A percentile compares a stretch with the other conserved stretches of the same genome.
phyloP scores from a whole-genome alignment of 495 filamentous ascomycete species.

The Hyphodiscus hymeniophilus region DNA sequence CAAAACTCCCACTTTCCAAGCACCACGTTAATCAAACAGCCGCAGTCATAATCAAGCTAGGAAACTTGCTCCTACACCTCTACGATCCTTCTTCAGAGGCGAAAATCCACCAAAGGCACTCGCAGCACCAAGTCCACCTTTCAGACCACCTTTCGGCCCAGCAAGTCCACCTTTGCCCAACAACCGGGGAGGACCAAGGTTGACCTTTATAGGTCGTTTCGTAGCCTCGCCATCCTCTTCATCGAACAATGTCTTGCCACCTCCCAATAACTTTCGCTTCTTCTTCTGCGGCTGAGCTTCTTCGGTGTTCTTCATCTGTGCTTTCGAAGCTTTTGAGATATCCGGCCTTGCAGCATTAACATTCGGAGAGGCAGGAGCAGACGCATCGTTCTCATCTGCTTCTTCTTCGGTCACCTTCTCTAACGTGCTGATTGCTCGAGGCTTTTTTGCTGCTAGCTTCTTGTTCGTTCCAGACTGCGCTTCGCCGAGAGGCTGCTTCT shows the following conservation, averaged over 20 bases:
- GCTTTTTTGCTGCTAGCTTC: constrained; percentile 7
- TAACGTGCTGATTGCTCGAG: constrained; percentile 9
- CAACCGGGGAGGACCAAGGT: constrained; percentile 23
- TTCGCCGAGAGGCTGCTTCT: constrained; percentile 10
- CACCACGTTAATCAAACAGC: background rate
- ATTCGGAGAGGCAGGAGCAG: background rate
- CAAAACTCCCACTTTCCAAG: background rate
- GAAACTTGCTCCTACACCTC: constrained; percentile 44
- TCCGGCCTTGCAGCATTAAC: background rate
- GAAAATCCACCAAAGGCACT: constrained; percentile 51
- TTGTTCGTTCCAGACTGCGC: constrained; percentile 8
- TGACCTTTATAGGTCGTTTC: constrained; percentile 22
- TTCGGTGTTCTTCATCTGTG: constrained; percentile 1
- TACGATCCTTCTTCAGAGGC: constrained; percentile 74
- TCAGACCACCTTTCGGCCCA: constrained; percentile 6
- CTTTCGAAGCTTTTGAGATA: background rate
- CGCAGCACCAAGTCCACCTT: constrained; percentile 27
- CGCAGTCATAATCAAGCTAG: constrained; percentile 30
- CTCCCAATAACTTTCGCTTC: constrained; percentile 65
- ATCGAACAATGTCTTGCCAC: constrained; percentile 63
- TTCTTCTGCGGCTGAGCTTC: constrained; percentile 54
- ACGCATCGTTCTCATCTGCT: constrained; percentile 9
- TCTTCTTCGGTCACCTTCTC: constrained; percentile 20
- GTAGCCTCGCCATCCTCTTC: constrained; percentile 57
- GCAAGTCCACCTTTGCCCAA: constrained; percentile 25